Percentiles rank a stretch among this genome's conserved stretches.
Conservation (phyloP, 768 basidiomycete genomes). For the Amanita subjunquillea region DNA sequence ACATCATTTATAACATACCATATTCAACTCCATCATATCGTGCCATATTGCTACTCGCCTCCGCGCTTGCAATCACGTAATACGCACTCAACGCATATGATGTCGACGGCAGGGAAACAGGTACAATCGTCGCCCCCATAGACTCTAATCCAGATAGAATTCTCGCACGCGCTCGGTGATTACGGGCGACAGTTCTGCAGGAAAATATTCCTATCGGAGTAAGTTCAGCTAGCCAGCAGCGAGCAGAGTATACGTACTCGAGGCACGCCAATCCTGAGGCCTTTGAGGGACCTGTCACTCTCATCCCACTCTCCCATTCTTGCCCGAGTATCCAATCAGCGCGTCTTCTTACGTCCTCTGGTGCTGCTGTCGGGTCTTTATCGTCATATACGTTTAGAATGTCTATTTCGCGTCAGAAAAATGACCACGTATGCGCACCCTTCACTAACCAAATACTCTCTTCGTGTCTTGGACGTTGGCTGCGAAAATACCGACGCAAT, state of each 20-base stretch:
- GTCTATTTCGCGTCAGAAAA: conserved; percentile 17
- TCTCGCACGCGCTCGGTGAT: conserved; percentile 35
- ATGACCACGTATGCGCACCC: not conserved
- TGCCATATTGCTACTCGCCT: conserved; percentile 87
- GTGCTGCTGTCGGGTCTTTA: conserved; percentile 68
- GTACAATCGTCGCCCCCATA: conserved; percentile 55
- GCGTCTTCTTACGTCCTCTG: conserved; percentile 21
- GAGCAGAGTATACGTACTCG: conserved; percentile 30
- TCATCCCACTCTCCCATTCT: conserved; percentile 9
- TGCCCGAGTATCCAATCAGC: conserved; percentile 10
- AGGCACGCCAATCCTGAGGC: conserved; percentile 68
- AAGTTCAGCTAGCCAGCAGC: not conserved
- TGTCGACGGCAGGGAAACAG: conserved; percentile 64
- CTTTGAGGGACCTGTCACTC: conserved; percentile 21
- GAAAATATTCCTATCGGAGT: conserved; percentile 63
- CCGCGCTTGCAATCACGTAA: conserved; percentile 92
- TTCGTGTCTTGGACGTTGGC: conserved; percentile 36
- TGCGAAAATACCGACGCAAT: conserved; percentile 84
- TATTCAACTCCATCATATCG: conserved; percentile 84
- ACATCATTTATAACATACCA: conserved; percentile 30
- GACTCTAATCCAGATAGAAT: conserved; percentile 28
- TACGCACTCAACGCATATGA: conserved; percentile 81
- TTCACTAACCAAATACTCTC: conserved; percentile 52
- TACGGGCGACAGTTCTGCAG: conserved; percentile 43
- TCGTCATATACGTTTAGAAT: conserved; percentile 47